Evolutionary conservation across 2,329 filamentous ascomycete genomes (phyloP), one percentile per base, ranked within the genome.

Genomic region (Penicillium carneum): DNA sequence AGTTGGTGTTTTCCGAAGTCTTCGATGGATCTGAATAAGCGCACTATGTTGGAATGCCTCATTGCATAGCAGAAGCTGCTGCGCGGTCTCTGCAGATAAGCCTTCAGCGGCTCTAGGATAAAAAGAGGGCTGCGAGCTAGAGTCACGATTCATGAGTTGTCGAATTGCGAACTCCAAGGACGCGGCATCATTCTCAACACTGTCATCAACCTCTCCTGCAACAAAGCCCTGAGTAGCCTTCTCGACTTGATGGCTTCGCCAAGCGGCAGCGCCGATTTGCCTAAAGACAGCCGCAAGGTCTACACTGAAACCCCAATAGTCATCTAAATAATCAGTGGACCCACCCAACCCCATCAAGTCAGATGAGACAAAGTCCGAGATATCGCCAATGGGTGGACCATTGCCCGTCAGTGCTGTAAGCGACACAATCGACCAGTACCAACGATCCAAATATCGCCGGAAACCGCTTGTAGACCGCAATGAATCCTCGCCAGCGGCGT

Each of bases 1-100:
- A 3, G 72, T 69, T 4, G 74, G 72, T 6, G 69, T 70, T 47
- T 72, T 74, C 12, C 74, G 73, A 38, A 80, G 63, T 11, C 77
- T 73, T 12, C 77, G 74, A 48, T 79, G 69, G 42, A 81, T 79
- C 49, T 81, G 77, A 34, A 81, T 79, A 33, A 81, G 71, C 3
- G 79, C 79, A 20, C 78, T 76, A 47, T 79, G 77, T 51, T 80
- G 79, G 54, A 80, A 81, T 3, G 79, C 76, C 60, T 77, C 72
- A 59, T 81, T 80, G 62, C 79, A 81, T 20, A 78, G 69, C 12
- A 70, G 67, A 34, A 80, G 77, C 55, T 80, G 73, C 16, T 69
- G 67, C 10, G 77, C 71, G n/a, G 69, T 72, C 12, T 73, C 69
- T 9, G 69, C 55, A 0, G 76, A 72, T 7, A 78, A 61, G 2